phyloP scores from a whole-genome alignment of 1,284 basidiomycete genomes.

The Afroboletus lepidellus region DNA sequence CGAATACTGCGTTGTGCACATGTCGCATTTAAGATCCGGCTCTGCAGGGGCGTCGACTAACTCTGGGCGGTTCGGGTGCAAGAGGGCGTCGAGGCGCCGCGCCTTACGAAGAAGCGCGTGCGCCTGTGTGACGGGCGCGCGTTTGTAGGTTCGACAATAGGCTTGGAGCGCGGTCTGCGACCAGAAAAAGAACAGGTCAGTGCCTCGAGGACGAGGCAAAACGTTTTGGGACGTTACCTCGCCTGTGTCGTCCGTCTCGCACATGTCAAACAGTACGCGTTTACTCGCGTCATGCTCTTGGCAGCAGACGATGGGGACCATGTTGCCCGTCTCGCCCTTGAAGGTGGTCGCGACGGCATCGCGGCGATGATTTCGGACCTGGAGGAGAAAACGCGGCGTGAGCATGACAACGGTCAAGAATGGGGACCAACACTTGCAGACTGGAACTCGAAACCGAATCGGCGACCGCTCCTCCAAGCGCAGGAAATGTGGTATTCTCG shows the following conservation, averaged over 20 bases:
- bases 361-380: constrained; percentile 75
- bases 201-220: neutral
- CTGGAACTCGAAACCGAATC: constrained; percentile 89
- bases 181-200: constrained; percentile 5
- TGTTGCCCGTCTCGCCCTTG: constrained; percentile 81
- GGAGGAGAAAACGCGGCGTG: neutral
- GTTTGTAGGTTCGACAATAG: constrained; percentile 83
- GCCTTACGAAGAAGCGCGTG: constrained; percentile 87
- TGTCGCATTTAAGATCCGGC: constrained; percentile 29
- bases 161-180: constrained; percentile 81
- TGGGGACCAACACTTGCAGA: constrained; percentile 49
- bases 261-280: constrained; percentile 75
- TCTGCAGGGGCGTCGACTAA: constrained; percentile 11
- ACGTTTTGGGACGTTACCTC: constrained; percentile 46
- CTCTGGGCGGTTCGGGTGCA: constrained; percentile 33
- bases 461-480: constrained; percentile 80
- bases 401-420: neutral
- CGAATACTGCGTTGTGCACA: constrained; percentile 39
- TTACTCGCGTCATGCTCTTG: constrained; percentile 72
- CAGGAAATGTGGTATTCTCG: constrained; percentile 86
- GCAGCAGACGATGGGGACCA: constrained; percentile 82
- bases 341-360: constrained; percentile 74
- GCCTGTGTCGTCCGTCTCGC: constrained; percentile 80
- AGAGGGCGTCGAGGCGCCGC: constrained; percentile 69
- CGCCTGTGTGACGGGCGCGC: constrained; percentile 63